A percentile compares a stretch with the other conserved stretches of the same genome.
These are phyloP conservation scores for Tolypocladium pustulatum DNA, from an alignment of 2,329 filamentous ascomycete species.

Conservation along the genomic window DNA sequence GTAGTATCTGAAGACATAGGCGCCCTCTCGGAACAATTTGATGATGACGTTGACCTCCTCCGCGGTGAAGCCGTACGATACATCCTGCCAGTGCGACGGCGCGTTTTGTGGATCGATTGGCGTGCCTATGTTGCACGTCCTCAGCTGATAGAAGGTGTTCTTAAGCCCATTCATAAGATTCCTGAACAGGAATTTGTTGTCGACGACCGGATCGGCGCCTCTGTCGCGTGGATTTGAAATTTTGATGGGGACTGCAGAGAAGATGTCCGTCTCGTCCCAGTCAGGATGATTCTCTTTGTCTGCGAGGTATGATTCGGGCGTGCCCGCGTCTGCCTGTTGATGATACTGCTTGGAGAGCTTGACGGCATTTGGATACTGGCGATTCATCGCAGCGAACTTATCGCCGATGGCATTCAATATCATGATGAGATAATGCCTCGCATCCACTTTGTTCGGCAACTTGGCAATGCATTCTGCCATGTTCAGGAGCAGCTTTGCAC, in stretches of 20 bases:
- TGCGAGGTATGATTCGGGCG: slow-evolving; percentile 70
- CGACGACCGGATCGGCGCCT: slow-evolving; percentile 78
- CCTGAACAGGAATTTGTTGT: slow-evolving; percentile 97
- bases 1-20: slow-evolving; percentile 94
- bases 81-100: slow-evolving; percentile 86
- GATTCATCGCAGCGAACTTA: slow-evolving; percentile 97
- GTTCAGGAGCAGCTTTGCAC: slow-evolving; percentile 89
- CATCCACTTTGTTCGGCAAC: slow-evolving; percentile 85
- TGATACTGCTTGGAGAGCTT: slow-evolving; percentile 76
- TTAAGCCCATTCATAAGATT: slow-evolving; percentile 93
- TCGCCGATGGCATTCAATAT: slow-evolving; percentile 96
- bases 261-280: slow-evolving; percentile 98
- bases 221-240: slow-evolving; percentile 84
- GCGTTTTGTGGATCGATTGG: slow-evolving; percentile 67
- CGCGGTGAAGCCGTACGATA: slow-evolving; percentile 91
- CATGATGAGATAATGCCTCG: slow-evolving; percentile 90
- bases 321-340: slow-evolving; percentile 52
- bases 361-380: slow-evolving; percentile 87
- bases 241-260: slow-evolving; percentile 91
- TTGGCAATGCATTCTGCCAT: slow-evolving; percentile 98
- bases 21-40: slow-evolving; percentile 94
- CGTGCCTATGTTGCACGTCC: slow-evolving; percentile 70
- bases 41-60: slow-evolving; percentile 95
- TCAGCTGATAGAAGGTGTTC: slow-evolving; percentile 90
- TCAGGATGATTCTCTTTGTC: slow-evolving; percentile 74